These are phyloP conservation scores for Picea glauca DNA, from an alignment of 75 land plant species.

Conservation along the genomic window DNA sequence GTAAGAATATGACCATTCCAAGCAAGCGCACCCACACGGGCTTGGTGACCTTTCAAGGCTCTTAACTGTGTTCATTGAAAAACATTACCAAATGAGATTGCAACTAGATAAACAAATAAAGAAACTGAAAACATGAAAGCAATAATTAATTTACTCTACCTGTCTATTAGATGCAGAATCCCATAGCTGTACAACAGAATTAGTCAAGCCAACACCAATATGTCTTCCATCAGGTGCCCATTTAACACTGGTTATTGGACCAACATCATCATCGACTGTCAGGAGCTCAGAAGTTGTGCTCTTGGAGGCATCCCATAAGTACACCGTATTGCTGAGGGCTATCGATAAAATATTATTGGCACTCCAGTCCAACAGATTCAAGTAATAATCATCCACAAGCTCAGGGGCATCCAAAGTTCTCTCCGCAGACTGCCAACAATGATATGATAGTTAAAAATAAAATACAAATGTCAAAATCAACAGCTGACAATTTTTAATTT, in stretches of 20 bases:
- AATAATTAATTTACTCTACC: slow-evolving; percentile 13
- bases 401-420: slow-evolving; percentile 92
- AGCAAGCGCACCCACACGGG: slow-evolving; percentile 62
- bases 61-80: slow-evolving; percentile 38
- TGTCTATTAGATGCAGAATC: slow-evolving; percentile 44
- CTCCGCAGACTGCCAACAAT: slow-evolving; percentile 49
- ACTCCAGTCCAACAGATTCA: slow-evolving; percentile 92
- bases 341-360: slow-evolving; percentile 68
- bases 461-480: not conserved
- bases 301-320: slow-evolving; percentile 75
- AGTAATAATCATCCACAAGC: slow-evolving; percentile 81
- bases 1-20: slow-evolving; percentile 80
- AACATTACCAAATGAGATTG: not conserved
- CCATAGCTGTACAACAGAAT: slow-evolving; percentile 82
- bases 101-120: not conserved
- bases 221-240: slow-evolving; percentile 90
- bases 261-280: slow-evolving; percentile 64
- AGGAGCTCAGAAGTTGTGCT: slow-evolving; percentile 67
- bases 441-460: no score
- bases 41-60: slow-evolving; percentile 53
- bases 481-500: no score
- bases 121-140: not conserved
- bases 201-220: slow-evolving; percentile 72
- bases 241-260: slow-evolving; percentile 81
- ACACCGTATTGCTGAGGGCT: slow-evolving; percentile 74